Evolutionary conservation across 2,329 filamentous ascomycete genomes (phyloP).

Genomic region (Botrytis deweyae): DNA sequence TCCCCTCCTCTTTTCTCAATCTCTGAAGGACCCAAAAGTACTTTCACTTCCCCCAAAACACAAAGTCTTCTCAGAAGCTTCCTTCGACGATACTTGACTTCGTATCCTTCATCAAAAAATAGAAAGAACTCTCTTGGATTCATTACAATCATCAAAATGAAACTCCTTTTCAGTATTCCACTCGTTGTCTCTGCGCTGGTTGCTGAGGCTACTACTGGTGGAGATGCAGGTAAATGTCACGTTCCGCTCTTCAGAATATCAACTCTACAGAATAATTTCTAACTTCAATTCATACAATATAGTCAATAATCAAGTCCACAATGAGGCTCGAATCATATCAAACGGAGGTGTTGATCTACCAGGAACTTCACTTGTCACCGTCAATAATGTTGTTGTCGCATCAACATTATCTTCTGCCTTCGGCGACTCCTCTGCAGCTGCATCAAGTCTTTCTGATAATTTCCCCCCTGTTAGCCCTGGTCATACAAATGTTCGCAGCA

Average conservation of each 20-base stretch:
- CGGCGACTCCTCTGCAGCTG: background rate
- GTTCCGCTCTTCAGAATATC: background rate
- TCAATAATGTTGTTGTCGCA: slow-evolving; percentile 17
- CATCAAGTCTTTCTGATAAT: background rate
- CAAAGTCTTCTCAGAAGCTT: background rate
- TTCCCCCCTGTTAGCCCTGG: background rate
- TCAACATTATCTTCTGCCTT: background rate
- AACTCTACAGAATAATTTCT: background rate
- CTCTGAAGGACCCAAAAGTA: background rate
- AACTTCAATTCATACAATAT: background rate
- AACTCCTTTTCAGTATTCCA: slow-evolving; percentile 8
- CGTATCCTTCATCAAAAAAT: background rate
- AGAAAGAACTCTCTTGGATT: background rate
- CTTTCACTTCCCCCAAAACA: background rate
- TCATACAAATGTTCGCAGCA: background rate
- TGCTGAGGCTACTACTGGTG: background rate
- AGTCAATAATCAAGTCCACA: background rate
- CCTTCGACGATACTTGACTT: background rate
- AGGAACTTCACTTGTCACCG: background rate
- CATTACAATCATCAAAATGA: slow-evolving; percentile 11
- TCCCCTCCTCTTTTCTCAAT: background rate
- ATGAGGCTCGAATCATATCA: background rate
- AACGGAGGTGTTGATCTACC: slow-evolving; percentile 1
- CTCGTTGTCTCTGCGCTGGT: background rate
- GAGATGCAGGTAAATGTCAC: background rate